Conservation (phyloP, 306 rosid genomes). For the Morella rubra region DNA sequence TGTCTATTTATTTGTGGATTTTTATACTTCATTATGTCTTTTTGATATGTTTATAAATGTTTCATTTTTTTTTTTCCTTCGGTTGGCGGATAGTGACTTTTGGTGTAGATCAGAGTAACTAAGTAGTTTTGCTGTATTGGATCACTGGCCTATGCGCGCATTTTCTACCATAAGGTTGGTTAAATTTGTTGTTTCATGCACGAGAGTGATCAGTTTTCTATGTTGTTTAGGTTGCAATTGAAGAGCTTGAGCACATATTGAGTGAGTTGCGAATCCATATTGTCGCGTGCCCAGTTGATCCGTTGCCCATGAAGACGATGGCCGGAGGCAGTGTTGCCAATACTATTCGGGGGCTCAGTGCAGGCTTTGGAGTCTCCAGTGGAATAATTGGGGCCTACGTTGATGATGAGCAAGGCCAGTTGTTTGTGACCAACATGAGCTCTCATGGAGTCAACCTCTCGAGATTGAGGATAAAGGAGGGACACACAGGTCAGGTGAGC, state of each 20-base stretch:
- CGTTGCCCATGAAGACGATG: constrained; percentile 53
- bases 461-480: constrained; percentile 66
- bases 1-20: background rate
- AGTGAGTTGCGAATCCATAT: constrained; percentile 49
- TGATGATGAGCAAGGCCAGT: constrained; percentile 76
- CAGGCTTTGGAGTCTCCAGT: constrained; percentile 66
- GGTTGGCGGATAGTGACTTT: background rate
- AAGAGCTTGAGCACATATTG: constrained; percentile 65
- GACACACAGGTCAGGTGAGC: constrained; percentile 84
- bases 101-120: background rate
- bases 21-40: background rate
- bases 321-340: constrained; percentile 97
- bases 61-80: background rate
- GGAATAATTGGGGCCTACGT: constrained; percentile 90
- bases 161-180: background rate
- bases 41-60: background rate
- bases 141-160: background rate
- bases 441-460: constrained; percentile 67
- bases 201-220: background rate
- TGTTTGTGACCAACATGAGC: constrained; percentile 77
- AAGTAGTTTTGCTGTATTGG: background rate
- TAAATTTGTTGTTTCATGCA: background rate
- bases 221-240: constrained; percentile 57
- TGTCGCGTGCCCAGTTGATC: constrained; percentile 27
- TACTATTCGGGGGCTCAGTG: constrained; percentile 75